Base-by-base conservation (phyloP, 371 early-diverging fungal species). In the Mucor irregularis region DNA sequence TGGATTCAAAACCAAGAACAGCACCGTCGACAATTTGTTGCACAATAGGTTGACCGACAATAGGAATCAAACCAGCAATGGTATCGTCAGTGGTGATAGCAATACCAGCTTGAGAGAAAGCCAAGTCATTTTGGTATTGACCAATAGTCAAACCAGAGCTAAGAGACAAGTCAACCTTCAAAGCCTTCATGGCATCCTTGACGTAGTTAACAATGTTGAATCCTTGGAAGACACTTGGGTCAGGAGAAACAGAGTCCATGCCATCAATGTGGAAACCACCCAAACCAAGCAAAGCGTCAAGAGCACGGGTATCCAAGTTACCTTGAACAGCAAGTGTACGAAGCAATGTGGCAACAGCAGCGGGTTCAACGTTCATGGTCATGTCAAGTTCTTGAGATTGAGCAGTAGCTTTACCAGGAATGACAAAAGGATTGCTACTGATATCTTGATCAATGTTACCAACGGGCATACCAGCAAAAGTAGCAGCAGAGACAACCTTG, bases 31-130 rank as follows among this genome's bases (percentile, higher is more conserved):
- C 80, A 30, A 84, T 71, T 40, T 68, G 58, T 42, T 84, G 83
- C 5, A 81, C 84, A 53, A 83, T 82, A 19, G 81, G 83, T 25
- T 81, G 81, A 35, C 82, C 83, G 28, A 82, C 75, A 49, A 84
- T 58, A 45, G 85, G 82, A 39, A 82, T 78, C 53, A 83, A 53
- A 11, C 63, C 57, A 19, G 74, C 56, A 31, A 84, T 64, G 24
- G 75, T 59, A 25, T 51, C 57, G 45, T 84, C 85, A 4, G 81
- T 74, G 16, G 56, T 17, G 29, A 75, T 69, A 19, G 69, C 51
- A 19, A 85, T 78, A n/a, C 62, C 62, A n/a, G 51, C 67, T 58
- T 85, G 83, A 45, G 76, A 67, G 54, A 81, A 83, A 4, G 68
- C 59, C 33, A 83, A 61, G 0, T 67, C 68, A 28, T 72, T 71